Percentiles rank a stretch among this genome's conserved stretches.
phyloP scores from a whole-genome alignment of 257 asterid genomes.

The Ballota nigra region DNA sequence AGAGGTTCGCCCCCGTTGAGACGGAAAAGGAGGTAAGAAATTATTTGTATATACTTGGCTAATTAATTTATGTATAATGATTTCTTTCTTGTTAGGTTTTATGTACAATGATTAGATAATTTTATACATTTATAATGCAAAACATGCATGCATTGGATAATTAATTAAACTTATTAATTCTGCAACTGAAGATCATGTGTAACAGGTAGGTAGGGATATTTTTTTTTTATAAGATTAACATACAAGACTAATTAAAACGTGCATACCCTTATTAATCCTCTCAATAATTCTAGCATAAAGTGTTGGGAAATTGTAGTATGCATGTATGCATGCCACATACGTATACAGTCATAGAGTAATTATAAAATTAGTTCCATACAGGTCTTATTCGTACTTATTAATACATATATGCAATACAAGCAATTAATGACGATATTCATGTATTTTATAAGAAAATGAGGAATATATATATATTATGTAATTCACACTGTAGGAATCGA shows the following conservation, averaged over 20 bases:
- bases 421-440: too few species aligned
- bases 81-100: too few species aligned
- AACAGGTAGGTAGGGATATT: background rate
- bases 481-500: too few species aligned
- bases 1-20: conserved; percentile 39
- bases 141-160: background rate
- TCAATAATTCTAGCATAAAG: background rate
- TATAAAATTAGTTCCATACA: too few species aligned
- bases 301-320: background rate
- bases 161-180: background rate
- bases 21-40: conserved; percentile 58
- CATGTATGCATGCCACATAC: background rate
- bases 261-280: background rate
- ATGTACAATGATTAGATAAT: background rate
- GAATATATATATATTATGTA: too few species aligned
- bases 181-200: background rate
- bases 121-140: background rate
- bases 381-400: too few species aligned
- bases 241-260: background rate
- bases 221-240: too few species aligned
- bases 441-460: too few species aligned
- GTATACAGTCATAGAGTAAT: too few species aligned
- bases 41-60: too few species aligned
- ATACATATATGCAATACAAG: too few species aligned
- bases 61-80: too few species aligned